Conservation (phyloP, 768 basidiomycete genomes). For the Termitomyces sp. region DNA sequence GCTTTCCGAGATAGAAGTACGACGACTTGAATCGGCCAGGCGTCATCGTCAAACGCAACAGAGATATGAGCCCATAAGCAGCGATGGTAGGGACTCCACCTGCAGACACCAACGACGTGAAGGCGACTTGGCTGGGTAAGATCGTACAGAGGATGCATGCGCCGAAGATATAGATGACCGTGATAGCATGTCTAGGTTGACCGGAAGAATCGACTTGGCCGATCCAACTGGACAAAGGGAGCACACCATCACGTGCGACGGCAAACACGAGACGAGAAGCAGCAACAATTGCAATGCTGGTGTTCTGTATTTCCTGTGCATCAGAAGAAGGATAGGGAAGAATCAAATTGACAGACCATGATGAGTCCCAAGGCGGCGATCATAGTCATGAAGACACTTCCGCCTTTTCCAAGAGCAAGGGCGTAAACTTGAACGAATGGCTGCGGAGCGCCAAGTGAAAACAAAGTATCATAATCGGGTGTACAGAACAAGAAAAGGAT, state of each 20-base stretch:
- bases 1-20: conserved; percentile 65
- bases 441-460: conserved; percentile 76
- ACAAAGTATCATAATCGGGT: conserved; percentile 70
- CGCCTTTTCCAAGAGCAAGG: conserved; percentile 72
- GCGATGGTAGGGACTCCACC: conserved; percentile 84
- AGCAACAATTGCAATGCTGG: conserved; percentile 83
- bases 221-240: conserved; percentile 82
- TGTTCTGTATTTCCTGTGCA: conserved; percentile 46
- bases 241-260: conserved; percentile 89
- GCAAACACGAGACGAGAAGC: conserved; percentile 87
- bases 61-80: conserved; percentile 77
- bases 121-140: conserved; percentile 85
- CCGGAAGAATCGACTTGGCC: conserved; percentile 62
- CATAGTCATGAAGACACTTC: conserved; percentile 82
- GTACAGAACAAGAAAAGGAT: conserved; percentile 84
- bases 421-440: conserved; percentile 89
- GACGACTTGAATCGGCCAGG: conserved; percentile 69
- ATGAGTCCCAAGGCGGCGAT: conserved; percentile 83
- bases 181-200: conserved; percentile 81
- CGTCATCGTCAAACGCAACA: conserved; percentile 73
- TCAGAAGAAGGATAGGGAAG: background rate
- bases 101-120: conserved; percentile 85
- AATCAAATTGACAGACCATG: conserved; percentile 41
- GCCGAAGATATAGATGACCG: conserved; percentile 79
- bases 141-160: conserved; percentile 79